A percentile compares a stretch with the other conserved stretches of the same genome.
Conservation (phyloP, 805 yeast species). For the Yueomyces sp. region DNA sequence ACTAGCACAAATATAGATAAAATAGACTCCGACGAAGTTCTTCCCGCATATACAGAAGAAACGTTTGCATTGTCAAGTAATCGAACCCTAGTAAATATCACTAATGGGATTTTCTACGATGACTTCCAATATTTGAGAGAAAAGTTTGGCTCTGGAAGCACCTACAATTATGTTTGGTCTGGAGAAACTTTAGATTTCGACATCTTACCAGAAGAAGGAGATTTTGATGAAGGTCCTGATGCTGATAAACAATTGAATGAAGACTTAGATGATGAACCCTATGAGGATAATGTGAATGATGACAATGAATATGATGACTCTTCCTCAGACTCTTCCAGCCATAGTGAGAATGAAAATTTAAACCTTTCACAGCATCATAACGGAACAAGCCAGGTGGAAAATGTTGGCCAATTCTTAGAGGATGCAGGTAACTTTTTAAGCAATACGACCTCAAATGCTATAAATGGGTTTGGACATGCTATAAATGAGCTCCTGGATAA, state of each 20-base stretch:
- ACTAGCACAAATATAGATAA: no score
- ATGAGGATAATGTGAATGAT: slow-evolving; percentile 11
- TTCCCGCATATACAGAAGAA: no score
- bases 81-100: slow-evolving; percentile 5
- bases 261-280: slow-evolving; percentile 7
- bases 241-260: slow-evolving; percentile 1
- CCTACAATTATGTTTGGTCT: slow-evolving; percentile 16
- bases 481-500: background rate
- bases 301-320: slow-evolving; percentile 1
- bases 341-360: slow-evolving; percentile 1
- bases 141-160: slow-evolving; percentile 6
- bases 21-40: no score
- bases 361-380: slow-evolving; percentile 1
- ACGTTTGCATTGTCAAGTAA: no score
- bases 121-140: slow-evolving; percentile 13
- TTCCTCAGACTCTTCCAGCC: background rate
- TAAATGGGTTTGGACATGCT: background rate
- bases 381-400: background rate
- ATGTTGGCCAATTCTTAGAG: background rate
- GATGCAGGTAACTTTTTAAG: background rate
- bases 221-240: background rate
- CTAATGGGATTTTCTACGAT: slow-evolving; percentile 43
- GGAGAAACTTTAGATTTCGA: background rate
- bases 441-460: background rate
- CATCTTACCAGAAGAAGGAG: slow-evolving; percentile 1